A percentile compares a stretch with the other conserved stretches of the same genome.
Evolutionary conservation across 2,329 filamentous ascomycete species (phyloP).

Genomic region (Trichoderma arundinaceum): DNA sequence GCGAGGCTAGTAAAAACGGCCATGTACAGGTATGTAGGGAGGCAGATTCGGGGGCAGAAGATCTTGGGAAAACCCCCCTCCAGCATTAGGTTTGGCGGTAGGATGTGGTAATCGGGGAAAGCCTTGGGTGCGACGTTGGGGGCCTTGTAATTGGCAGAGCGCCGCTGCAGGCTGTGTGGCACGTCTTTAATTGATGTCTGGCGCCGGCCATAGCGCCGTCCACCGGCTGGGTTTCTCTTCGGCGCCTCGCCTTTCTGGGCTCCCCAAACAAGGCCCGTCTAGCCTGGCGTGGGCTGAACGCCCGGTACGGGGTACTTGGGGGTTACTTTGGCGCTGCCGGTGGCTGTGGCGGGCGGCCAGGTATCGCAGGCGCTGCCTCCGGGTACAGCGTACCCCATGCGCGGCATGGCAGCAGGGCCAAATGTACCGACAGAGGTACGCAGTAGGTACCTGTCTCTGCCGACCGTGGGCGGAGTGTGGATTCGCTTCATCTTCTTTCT

Average conservation of each 20-base stretch:
- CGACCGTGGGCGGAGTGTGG: conserved; percentile 34
- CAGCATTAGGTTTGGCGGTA: conserved; percentile 25
- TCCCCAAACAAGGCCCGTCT: conserved; percentile 21
- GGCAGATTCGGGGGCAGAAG: conserved; percentile 25
- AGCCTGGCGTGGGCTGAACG: conserved; percentile 22
- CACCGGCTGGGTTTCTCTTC: conserved; percentile 25
- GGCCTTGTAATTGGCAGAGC: conserved; percentile 17
- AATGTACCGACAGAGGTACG: conserved; percentile 32
- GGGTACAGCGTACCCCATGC: conserved; percentile 23
- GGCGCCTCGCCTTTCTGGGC: conserved; percentile 28
- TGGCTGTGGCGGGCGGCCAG: neutral
- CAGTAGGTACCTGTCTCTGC: conserved; percentile 28
- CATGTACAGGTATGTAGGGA: conserved; percentile 8
- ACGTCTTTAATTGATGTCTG: conserved; percentile 23
- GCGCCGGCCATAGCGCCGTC: conserved; percentile 29
- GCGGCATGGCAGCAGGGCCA: conserved; percentile 27
- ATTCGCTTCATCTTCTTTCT: conserved; percentile 36
- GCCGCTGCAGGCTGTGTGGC: neutral
- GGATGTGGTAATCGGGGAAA: neutral
- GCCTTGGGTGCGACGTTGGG: conserved; percentile 13
- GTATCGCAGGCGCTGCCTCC: neutral
- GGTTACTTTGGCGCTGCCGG: neutral
- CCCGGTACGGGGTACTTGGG: conserved; percentile 3
- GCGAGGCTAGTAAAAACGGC: conserved; percentile 10
- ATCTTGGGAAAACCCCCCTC: conserved; percentile 17